Conservation (phyloP, 148 eudicot species). For the Vaccinium corymbosum region DNA sequence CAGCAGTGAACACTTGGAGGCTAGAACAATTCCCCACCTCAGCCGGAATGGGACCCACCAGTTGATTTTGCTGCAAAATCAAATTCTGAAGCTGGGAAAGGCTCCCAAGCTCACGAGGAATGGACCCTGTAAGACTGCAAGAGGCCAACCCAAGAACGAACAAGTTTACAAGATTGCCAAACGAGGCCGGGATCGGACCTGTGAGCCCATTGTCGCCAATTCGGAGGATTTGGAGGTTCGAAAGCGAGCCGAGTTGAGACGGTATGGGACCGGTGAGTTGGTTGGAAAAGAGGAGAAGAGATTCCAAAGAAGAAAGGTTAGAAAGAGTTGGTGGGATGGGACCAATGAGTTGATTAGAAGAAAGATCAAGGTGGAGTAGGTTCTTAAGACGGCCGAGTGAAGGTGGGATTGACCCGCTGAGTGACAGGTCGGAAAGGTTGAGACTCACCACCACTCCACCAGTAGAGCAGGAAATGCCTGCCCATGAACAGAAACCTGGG, state of each 20-base stretch:
- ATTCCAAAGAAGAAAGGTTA: constrained; percentile 55
- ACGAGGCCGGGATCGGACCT: constrained; percentile 56
- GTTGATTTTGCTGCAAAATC: constrained; percentile 58
- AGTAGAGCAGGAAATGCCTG: constrained; percentile 51
- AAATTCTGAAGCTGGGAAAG: constrained; percentile 43
- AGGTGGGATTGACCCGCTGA: constrained; percentile 65
- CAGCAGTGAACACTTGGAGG: constrained; percentile 49
- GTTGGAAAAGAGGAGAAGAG: constrained; percentile 71
- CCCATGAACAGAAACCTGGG: constrained; percentile 68
- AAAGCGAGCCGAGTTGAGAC: constrained; percentile 54
- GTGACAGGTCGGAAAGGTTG: constrained; percentile 60
- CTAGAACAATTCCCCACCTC: constrained; percentile 60
- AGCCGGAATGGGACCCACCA: constrained; percentile 60
- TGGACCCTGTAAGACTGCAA: constrained; percentile 55
- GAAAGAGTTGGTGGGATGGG: constrained; percentile 91
- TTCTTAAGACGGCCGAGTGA: constrained; percentile 46
- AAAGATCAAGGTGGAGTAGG: constrained; percentile 82
- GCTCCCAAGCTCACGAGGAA: constrained; percentile 61
- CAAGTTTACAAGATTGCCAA: constrained; percentile 59
- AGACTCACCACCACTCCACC: constrained; percentile 38
- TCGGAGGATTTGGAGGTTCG: constrained; percentile 48
- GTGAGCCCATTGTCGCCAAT: constrained; percentile 80
- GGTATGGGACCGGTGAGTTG: constrained; percentile 76
- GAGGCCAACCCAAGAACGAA: constrained; percentile 74
- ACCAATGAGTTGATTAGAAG: constrained; percentile 63